Conservation (phyloP, 768 basidiomycete species). For the Mycena vitilis region DNA sequence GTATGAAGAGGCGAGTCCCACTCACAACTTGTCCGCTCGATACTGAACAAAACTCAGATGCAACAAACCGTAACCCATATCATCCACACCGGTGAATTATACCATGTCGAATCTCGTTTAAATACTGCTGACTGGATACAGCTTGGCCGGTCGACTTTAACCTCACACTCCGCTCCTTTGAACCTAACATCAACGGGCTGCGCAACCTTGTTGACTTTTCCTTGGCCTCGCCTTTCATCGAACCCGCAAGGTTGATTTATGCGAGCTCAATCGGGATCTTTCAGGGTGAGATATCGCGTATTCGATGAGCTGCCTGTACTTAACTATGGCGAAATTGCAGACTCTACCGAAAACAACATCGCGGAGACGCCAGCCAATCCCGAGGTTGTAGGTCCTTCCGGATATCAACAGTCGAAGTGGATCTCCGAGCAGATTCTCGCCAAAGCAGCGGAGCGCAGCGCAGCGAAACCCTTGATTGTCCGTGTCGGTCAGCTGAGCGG, state of each 20-base stretch:
- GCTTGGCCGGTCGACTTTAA: conserved; percentile 54
- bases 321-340: not conserved
- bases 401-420: conserved; percentile 50
- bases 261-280: conserved; percentile 44
- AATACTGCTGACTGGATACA: not conserved
- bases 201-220: conserved; percentile 41
- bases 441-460: conserved; percentile 31
- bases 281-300: conserved; percentile 35
- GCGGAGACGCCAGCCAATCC: conserved; percentile 19
- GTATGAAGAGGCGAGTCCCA: conserved; percentile 27
- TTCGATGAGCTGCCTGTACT: not conserved
- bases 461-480: conserved; percentile 38
- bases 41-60: conserved; percentile 33
- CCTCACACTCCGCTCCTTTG: conserved; percentile 47
- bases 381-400: conserved; percentile 36
- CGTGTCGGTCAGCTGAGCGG: conserved; percentile 52
- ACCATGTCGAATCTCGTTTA: not conserved
- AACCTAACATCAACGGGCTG: conserved; percentile 43
- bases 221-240: conserved; percentile 1
- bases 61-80: conserved; percentile 47
- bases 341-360: not conserved
- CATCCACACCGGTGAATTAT: conserved; percentile 48
- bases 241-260: conserved; percentile 39
- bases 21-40: not conserved
- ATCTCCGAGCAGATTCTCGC: conserved; percentile 37